phyloP scores from a whole-genome alignment of 176 grass and related monocot genomes.

The Musa itinerans region DNA sequence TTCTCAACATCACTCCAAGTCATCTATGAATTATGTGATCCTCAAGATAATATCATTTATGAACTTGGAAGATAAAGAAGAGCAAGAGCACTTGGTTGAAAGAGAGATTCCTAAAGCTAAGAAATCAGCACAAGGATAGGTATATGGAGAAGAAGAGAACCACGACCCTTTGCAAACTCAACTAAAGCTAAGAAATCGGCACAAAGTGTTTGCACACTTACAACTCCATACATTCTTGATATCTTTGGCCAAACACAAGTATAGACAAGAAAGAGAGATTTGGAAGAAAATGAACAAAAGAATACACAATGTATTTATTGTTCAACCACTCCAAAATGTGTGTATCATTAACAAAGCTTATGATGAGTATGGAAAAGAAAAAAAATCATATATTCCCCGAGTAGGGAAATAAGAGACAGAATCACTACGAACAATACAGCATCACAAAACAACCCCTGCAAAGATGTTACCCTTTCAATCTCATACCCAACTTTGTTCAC shows the following conservation, averaged over 20 bases:
- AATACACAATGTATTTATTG: neutral
- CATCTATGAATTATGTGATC: too few species aligned
- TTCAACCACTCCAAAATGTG: neutral
- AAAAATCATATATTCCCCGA: neutral
- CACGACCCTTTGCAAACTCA: neutral
- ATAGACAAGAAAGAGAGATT: neutral
- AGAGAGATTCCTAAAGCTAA: too few species aligned
- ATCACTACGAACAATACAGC: neutral
- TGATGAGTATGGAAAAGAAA: neutral
- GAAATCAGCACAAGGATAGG: too few species aligned
- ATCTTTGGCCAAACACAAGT: neutral
- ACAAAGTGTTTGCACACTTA: too few species aligned
- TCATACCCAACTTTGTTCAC: neutral
- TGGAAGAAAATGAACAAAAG: neutral
- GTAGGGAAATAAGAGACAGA: neutral
- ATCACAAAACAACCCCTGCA: neutral
- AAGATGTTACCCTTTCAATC: neutral
- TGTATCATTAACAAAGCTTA: neutral
- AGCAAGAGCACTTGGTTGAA: too few species aligned
- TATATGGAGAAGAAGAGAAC: neutral
- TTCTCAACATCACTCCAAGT: too few species aligned
- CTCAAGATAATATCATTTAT: too few species aligned
- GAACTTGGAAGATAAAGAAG: too few species aligned
- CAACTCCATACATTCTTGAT: neutral
- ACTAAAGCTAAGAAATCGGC: too few species aligned